Evolutionary conservation across 139 green algal species (phyloP).

Genomic region (Tetradesmus lagerheimii): DNA sequence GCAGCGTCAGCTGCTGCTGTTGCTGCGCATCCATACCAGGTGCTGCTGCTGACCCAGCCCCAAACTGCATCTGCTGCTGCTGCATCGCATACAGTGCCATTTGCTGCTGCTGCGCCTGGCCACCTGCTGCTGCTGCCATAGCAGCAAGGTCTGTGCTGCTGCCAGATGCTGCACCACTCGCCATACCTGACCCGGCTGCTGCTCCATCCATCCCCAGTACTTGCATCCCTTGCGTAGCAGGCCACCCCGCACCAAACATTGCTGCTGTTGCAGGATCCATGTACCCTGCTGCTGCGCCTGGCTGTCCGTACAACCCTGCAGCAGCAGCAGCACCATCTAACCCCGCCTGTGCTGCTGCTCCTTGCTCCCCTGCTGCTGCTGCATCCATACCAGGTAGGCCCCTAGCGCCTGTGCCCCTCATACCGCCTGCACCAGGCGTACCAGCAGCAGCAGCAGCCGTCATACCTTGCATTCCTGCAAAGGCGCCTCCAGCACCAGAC

Average conservation of each 20-base stretch:
- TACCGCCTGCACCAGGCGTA: neutral
- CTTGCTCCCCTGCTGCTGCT: neutral
- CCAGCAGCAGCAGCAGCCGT: neutral
- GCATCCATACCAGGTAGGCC: neutral
- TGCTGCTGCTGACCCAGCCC: neutral
- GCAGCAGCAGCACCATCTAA: neutral
- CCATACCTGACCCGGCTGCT: neutral
- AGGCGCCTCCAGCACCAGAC: neutral
- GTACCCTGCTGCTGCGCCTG: neutral
- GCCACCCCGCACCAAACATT: neutral
- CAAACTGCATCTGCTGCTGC: slow-evolving; percentile 8
- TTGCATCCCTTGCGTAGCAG: neutral
- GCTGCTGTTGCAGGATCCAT: neutral
- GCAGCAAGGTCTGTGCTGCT: slow-evolving; percentile 7
- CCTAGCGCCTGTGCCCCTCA: neutral
- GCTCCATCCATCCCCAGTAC: neutral
- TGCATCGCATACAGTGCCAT: neutral
- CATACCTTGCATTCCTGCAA: neutral
- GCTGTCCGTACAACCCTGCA: neutral
- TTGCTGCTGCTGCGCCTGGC: slow-evolving; percentile 30
- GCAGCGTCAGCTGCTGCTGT: slow-evolving; percentile 11
- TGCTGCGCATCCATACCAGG: neutral
- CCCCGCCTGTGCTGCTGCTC: neutral
- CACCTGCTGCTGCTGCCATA: neutral
- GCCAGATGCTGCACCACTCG: neutral